Base-by-base conservation (phyloP, 495 filamentous ascomycete species). In the Annulohypoxylon nitens region DNA sequence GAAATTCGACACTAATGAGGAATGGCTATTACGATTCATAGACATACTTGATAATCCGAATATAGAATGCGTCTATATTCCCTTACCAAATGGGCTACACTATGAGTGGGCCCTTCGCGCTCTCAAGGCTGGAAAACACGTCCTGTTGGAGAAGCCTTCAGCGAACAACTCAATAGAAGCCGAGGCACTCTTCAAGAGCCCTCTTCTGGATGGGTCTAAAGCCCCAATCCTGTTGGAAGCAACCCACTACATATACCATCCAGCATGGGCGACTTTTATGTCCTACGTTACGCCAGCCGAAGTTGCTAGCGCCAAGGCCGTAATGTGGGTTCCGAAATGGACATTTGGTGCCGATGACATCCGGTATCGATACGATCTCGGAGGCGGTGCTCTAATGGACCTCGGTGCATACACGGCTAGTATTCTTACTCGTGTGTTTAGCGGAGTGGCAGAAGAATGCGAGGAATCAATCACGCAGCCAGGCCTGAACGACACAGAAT, bases 301-400 rank as follows among this genome's bases (percentile, higher is more conserved):
- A 26, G 80, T 88, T 48, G 78, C 67, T 23, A 80, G 80, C 64
- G 82, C 79, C 10, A 61, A 77, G 37, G 69, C 79, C 14, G 48
- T 55, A 30, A 64, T 79, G 11, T 78, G 65, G 67, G 47, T 82
- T 0, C 82, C 81, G 12, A 73, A 60, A 23, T 63, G 64, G 61
- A 20, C 75, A 2, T 66, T 82, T 36, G 62, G 51, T 33, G 76
- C 76, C 5, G 81, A 87, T 54, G 84, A 91, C 73, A 92, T 90
- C 69, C 79, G 87, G 3, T 90, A 83, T 78, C 67, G 82, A 20
- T 90, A 86, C 66, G 77, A 83, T 2, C 79, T 90, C 0, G 80
- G 82, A 4, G 89, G 90, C 0, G 90, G 89, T n/a, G 73, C 82
- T 8, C 70, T 88, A 55, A 88, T 92, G 87, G 88, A 90, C 68